These are phyloP conservation scores for Daedaleopsis sinensis DNA, from an alignment of 768 basidiomycete species.

Conservation along the genomic window DNA sequence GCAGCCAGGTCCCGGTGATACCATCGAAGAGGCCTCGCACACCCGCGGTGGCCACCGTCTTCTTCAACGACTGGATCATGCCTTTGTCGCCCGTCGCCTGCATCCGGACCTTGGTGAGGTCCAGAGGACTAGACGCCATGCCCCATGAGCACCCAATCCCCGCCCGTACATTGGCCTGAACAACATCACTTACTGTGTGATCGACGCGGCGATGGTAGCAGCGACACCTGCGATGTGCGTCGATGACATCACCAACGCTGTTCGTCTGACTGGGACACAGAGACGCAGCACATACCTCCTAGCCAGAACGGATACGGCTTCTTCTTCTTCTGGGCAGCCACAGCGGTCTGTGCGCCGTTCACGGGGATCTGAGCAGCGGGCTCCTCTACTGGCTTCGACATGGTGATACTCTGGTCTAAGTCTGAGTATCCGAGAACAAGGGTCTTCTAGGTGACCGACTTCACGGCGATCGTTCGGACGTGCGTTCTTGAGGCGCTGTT, in stretches of 20 bases:
- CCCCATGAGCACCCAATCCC: background rate
- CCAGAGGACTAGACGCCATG: constrained; percentile 59
- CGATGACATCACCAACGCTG: constrained; percentile 6
- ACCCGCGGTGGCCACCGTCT: constrained; percentile 84
- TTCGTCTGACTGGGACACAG: background rate
- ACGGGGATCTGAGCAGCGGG: constrained; percentile 9
- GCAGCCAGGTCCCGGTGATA: constrained; percentile 85
- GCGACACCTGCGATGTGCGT: constrained; percentile 54
- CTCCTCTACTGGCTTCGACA: constrained; percentile 19
- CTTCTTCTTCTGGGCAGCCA: constrained; percentile 45
- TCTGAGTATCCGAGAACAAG: background rate
- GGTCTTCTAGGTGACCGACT: constrained; percentile 11
- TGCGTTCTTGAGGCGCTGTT: background rate
- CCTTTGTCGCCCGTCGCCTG: constrained; percentile 92
- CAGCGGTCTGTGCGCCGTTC: constrained; percentile 5
- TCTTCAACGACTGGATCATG: constrained; percentile 82
- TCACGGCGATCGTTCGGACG: background rate
- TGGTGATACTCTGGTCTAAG: background rate
- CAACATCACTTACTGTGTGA: constrained; percentile 67
- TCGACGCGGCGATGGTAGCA: constrained; percentile 86
- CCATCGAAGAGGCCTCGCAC: constrained; percentile 81
- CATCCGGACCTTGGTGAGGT: constrained; percentile 89
- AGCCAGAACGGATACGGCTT: constrained; percentile 86
- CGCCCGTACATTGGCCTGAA: background rate
- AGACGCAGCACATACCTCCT: constrained; percentile 53